Conservation (phyloP, 768 basidiomycete genomes). For the Mycena pura region DNA sequence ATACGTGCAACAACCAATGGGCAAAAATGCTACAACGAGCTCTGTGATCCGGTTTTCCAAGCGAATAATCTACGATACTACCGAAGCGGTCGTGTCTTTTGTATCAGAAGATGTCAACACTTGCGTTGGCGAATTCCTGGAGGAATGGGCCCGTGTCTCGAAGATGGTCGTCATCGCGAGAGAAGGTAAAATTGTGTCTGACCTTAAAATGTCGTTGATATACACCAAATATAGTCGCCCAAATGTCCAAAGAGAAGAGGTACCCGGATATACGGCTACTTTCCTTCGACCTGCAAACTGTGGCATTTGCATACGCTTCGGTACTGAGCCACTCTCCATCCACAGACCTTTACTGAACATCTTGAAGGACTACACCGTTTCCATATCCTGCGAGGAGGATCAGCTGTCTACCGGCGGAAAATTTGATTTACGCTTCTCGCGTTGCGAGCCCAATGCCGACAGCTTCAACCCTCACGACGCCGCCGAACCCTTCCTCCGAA, state of each 20-base stretch:
- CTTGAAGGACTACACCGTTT: constrained; percentile 73
- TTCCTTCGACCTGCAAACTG: constrained; percentile 91
- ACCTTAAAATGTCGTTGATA: constrained; percentile 3
- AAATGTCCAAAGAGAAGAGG: constrained; percentile 75
- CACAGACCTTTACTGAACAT: neutral
- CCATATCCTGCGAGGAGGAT: constrained; percentile 81
- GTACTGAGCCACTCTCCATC: constrained; percentile 41
- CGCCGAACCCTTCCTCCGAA: constrained; percentile 77
- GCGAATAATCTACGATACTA: constrained; percentile 88
- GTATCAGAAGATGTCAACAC: constrained; percentile 85
- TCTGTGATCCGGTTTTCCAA: constrained; percentile 83
- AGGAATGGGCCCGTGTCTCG: constrained; percentile 92
- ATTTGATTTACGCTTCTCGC: constrained; percentile 77
- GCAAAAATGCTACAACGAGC: constrained; percentile 66
- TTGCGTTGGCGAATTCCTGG: constrained; percentile 89
- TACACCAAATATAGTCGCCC: constrained; percentile 61
- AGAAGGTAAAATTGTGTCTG: constrained; percentile 65
- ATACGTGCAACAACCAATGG: constrained; percentile 86
- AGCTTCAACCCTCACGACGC: constrained; percentile 78
- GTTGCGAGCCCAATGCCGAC: constrained; percentile 42
- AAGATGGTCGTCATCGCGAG: constrained; percentile 95
- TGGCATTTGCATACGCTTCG: constrained; percentile 83
- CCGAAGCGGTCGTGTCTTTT: constrained; percentile 88
- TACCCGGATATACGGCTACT: constrained; percentile 84
- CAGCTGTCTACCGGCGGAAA: constrained; percentile 74